Evolutionary conservation across 169 alveolate genomes (phyloP), one percentile per base, ranked within the genome.

Genomic region (Condylostoma magnum): DNA sequence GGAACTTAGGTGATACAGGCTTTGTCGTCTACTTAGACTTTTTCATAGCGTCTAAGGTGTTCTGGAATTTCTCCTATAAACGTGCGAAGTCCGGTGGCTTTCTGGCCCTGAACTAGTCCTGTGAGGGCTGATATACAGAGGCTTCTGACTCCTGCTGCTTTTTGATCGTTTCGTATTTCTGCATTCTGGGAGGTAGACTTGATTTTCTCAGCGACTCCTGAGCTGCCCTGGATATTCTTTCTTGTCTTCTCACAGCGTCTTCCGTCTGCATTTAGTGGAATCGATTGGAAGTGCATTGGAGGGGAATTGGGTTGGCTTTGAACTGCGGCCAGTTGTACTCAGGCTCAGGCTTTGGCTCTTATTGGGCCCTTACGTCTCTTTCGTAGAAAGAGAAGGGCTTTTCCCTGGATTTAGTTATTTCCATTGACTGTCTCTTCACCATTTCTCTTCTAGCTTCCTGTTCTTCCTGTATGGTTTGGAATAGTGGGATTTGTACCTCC

Each of bases 161-260:
- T 48, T 70, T 78, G 28, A 58, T 67, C 34, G 68, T 70, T 72
- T 79, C 85, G 63, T 84, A 82, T 80, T 72, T 76, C 73, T 84
- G 86, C 91, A 84, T 84, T 56, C 91, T 70, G 27, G 87, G 85
- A 1, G 91, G 91, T 10, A 84, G 44, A 18, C 65, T 65, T 4
- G 87, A 65, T 67, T 76, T 67, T 18, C 66, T 15, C 20, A 76
- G 41, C 46, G 53, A 52, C 48, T 71, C 73, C 51, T 69, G 70
- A 18, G 91, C 91, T 41, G 79, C 69, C 56, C 57, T 71, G 48
- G 67, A 52, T 4, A 47, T 77, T 46, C 86, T 66, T 68, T 69
- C 78, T 60, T 84, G 87, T 69, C 85, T 79, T 60, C 54, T 69
- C 36, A 71, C 70, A 30, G 55, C 55, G 12, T 67, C 76, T 47